Conservation (phyloP, 345 rosid genomes). For the Eucalyptus regnans region DNA sequence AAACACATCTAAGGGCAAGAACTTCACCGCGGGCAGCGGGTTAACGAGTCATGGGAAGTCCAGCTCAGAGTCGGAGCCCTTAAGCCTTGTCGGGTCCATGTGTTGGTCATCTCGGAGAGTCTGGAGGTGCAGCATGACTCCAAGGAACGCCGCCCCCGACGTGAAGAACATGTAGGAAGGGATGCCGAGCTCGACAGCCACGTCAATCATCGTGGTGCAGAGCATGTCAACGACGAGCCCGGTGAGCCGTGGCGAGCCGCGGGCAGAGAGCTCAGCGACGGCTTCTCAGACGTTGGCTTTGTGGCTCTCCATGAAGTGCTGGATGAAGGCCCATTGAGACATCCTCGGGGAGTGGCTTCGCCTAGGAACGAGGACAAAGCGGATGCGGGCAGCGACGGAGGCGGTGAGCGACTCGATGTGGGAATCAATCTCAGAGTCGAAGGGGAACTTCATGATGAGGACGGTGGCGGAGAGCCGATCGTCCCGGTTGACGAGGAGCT, state of each 20-base stretch:
- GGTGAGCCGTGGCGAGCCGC: conserved; percentile 9
- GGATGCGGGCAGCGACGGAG: conserved; percentile 10
- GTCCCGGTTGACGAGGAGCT: conserved; percentile 25
- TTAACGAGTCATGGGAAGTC: conserved; percentile 13
- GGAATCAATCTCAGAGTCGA: not conserved
- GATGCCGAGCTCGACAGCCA: conserved; percentile 20
- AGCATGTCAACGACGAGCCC: conserved; percentile 48
- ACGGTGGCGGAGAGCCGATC: conserved; percentile 29
- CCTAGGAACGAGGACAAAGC: conserved; percentile 10
- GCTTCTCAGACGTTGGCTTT: conserved; percentile 14
- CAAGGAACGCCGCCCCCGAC: conserved; percentile 22
- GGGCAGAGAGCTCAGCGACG: not conserved
- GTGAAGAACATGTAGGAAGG: conserved; percentile 40
- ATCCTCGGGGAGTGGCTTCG: not conserved
- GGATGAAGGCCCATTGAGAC: not conserved
- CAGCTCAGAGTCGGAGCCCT: conserved; percentile 16
- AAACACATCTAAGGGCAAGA: not conserved
- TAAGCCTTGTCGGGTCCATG: conserved; percentile 2
- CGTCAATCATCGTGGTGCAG: conserved; percentile 32
- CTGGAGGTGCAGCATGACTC: not conserved
- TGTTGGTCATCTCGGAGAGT: conserved; percentile 2
- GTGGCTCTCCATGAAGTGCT: not conserved
- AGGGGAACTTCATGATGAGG: conserved; percentile 10
- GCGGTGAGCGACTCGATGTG: not conserved
- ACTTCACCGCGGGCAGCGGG: conserved; percentile 13